Base-by-base conservation (phyloP, 208 protist species). In the Naegleria lovaniensis region DNA sequence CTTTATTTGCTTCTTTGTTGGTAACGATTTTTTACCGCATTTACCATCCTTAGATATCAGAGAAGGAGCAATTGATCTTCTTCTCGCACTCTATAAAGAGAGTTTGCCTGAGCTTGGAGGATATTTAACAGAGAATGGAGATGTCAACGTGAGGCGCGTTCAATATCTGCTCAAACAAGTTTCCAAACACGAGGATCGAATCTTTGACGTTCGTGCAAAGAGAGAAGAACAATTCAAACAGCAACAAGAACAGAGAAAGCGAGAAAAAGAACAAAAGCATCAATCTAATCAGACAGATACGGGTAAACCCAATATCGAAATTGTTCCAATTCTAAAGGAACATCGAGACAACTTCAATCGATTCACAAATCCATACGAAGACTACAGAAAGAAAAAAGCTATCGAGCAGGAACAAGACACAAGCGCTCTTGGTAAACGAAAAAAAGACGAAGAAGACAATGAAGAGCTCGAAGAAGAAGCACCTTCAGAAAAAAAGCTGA, bases 11-110 rank as follows among this genome's bases (percentile, higher is more conserved):
- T 98, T 99, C 93, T 97, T 99, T 85, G 95, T 98, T 89, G 99
- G 99, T 11, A 99, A 99, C 94, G 99, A 99, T 92, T 99, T 99
- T 91, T 92, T 99, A 51, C 98, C 98, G 7, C 94, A 96, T 40
- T 93, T 99, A 67, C 98, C 98, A 39, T 96, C 95, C 2, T 86
- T 99, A 22, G 94, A 97, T 90, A 99, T 99, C 92, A 94, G 95
- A 89, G 97, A 99, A 91, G 97, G 96, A 87, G 96, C 96, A 39
- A 94, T 99, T 89, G 90, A 95, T 33, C 92, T 92, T 29, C 94
- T 99, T 92, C 92, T 98, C 87, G 91, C 95, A 33, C 88, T 97
- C 15, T 99, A 99, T 94, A 93, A 93, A 33, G 41, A 94, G 25
- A 83, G 94, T 67, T 85, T 98, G 36, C 94, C 97, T 33, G 91